Percentiles rank a stretch among this genome's conserved stretches.
phyloP scores from a whole-genome alignment of 176 grass and related monocot species.

The Dactylis glomerata region DNA sequence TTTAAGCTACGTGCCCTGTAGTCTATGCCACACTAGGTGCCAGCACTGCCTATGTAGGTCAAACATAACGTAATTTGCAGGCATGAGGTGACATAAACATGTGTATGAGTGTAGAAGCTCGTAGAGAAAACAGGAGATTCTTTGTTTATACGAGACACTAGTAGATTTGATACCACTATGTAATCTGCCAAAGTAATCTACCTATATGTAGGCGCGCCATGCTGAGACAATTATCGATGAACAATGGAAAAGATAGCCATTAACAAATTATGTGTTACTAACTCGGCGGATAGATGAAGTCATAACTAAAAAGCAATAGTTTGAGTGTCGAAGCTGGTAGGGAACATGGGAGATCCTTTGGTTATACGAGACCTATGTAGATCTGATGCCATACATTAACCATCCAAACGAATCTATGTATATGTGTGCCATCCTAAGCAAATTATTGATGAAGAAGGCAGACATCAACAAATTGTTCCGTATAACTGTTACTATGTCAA shows the following conservation, averaged over 20 bases:
- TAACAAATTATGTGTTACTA: no score
- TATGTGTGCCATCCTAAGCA: no score
- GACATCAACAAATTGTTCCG: not conserved
- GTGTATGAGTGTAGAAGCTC: not conserved
- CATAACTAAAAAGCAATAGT: no score
- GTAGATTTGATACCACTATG: not conserved
- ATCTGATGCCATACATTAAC: no score
- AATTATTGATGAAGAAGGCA: no score
- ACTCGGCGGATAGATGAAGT: no score
- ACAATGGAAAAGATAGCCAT: not conserved
- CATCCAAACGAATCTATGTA: no score
- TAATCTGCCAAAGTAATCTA: not conserved
- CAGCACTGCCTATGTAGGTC: not conserved
- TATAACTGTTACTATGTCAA: not conserved
- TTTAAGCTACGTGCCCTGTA: not conserved
- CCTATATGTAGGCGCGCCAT: not conserved
- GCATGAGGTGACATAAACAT: not conserved
- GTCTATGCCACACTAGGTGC: no score
- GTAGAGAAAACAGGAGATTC: not conserved
- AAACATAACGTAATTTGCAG: not conserved
- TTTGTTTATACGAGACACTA: not conserved
- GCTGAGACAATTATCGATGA: not conserved
- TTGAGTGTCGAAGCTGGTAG: no score
- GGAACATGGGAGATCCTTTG: no score
- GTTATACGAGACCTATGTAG: no score